Evolutionary conservation across 257 asterid genomes (phyloP).

Genomic region (Solanum piurae): DNA sequence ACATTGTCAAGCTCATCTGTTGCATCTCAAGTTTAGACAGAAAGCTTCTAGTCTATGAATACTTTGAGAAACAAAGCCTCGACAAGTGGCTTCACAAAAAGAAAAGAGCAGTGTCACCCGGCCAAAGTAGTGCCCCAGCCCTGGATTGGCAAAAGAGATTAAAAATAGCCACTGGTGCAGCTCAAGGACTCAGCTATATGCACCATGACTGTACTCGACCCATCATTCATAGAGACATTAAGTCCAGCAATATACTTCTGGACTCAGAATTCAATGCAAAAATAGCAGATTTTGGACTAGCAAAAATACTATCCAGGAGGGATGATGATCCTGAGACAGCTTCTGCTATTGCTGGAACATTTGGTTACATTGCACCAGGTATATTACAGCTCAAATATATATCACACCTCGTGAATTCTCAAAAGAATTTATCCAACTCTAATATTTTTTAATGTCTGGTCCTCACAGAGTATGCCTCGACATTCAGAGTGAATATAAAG

Average conservation of each 20-base stretch:
- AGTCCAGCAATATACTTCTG: slow-evolving; percentile 50
- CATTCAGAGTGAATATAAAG: slow-evolving; percentile 22
- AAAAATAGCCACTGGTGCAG: slow-evolving; percentile 46
- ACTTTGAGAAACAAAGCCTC: slow-evolving; percentile 45
- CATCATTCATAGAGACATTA: slow-evolving; percentile 54
- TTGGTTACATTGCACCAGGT: slow-evolving; percentile 70
- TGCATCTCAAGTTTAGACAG: slow-evolving; percentile 29
- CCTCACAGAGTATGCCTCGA: slow-evolving; percentile 61
- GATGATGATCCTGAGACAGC: slow-evolving; percentile 33
- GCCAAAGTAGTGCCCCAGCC: slow-evolving; percentile 8
- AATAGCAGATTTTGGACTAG: slow-evolving; percentile 55
- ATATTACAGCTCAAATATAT: not conserved
- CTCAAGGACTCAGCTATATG: slow-evolving; percentile 59
- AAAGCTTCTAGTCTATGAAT: slow-evolving; percentile 49
- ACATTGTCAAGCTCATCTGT: slow-evolving; percentile 48
- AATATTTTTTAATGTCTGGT: not conserved
- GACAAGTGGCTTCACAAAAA: slow-evolving; percentile 40
- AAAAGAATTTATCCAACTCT: not conserved
- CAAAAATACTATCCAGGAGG: slow-evolving; percentile 27
- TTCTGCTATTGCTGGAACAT: slow-evolving; percentile 50
- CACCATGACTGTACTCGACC: slow-evolving; percentile 57
- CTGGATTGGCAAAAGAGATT: slow-evolving; percentile 52
- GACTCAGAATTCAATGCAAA: slow-evolving; percentile 43
- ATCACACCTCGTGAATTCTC: not conserved
- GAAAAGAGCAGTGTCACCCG: slow-evolving; percentile 12